These are phyloP conservation scores for Rhinocladiella similis DNA, from an alignment of 2,329 filamentous ascomycete genomes.

Conservation along the genomic window DNA sequence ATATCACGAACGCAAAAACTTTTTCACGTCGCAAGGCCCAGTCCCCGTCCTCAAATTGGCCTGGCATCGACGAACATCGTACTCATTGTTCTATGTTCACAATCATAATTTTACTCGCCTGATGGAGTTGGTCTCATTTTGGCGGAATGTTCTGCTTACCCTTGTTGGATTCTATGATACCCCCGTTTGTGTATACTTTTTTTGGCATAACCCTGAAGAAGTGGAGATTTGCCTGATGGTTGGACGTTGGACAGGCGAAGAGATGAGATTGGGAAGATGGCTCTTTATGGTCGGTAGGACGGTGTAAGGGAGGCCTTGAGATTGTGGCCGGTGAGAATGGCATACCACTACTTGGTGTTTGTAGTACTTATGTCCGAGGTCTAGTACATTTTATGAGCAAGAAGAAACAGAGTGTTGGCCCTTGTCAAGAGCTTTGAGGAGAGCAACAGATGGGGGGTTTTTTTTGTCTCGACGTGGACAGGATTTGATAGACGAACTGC, in stretches of 20 bases:
- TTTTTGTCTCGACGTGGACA: too few species aligned
- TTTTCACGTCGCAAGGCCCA: background rate
- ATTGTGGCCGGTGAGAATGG: too few species aligned
- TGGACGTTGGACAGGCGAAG: too few species aligned
- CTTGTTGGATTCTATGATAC: constrained; percentile 22
- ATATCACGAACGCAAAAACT: constrained; percentile 17
- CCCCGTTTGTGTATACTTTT: constrained; percentile 20
- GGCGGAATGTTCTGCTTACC: constrained; percentile 7
- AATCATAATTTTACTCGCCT: constrained; percentile 1
- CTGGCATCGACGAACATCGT: background rate
- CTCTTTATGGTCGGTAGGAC: too few species aligned
- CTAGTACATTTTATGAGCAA: too few species aligned
- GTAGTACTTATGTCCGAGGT: too few species aligned
- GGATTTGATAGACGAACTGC: too few species aligned
- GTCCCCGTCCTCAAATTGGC: background rate
- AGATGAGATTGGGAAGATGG: too few species aligned
- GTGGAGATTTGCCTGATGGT: background rate
- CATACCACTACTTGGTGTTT: too few species aligned
- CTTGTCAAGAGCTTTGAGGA: background rate
- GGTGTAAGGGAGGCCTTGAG: too few species aligned
- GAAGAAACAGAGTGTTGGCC: too few species aligned
- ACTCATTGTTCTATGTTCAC: background rate
- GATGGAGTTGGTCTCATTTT: constrained; percentile 2
- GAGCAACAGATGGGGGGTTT: background rate
- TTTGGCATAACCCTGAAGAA: background rate